Percentiles rank a stretch among this genome's conserved stretches.
Conservation (phyloP, 2,329 filamentous ascomycete genomes). For the Cladophialophora yegresii region DNA sequence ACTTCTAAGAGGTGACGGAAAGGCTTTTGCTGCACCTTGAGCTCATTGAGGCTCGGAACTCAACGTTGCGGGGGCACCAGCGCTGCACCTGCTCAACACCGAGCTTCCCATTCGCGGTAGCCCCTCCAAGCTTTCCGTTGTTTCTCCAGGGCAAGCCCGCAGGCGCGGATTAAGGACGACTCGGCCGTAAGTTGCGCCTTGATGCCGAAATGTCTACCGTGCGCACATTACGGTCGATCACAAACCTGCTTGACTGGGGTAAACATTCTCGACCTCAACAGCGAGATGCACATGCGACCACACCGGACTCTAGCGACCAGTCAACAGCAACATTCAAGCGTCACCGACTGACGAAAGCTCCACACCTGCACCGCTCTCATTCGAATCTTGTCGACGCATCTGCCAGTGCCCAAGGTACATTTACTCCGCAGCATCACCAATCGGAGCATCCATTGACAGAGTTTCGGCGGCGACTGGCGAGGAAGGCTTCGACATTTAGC, state of each 20-base stretch:
- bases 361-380: conserved; percentile 1
- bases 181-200: neutral
- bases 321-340: conserved; percentile 10
- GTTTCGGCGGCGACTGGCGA: conserved; percentile 32
- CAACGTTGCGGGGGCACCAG: neutral
- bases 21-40: neutral
- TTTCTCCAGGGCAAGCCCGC: conserved; percentile 1
- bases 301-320: neutral
- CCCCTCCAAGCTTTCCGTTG: conserved; percentile 9
- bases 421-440: conserved; percentile 7
- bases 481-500: conserved; percentile 35
- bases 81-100: conserved; percentile 12
- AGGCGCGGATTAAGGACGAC: neutral
- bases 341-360: conserved; percentile 18
- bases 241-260: conserved; percentile 8
- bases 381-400: conserved; percentile 8
- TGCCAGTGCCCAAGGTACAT: neutral
- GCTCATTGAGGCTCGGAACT: conserved; percentile 1
- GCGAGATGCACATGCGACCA: conserved; percentile 6
- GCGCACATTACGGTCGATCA: conserved; percentile 33
- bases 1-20: neutral
- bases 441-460: conserved; percentile 21
- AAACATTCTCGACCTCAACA: conserved; percentile 13
- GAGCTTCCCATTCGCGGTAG: conserved; percentile 13
- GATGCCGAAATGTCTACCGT: conserved; percentile 25